These are phyloP conservation scores for Phoma sp. DNA, from an alignment of 2,329 filamentous ascomycete genomes.

Conservation along the genomic window DNA sequence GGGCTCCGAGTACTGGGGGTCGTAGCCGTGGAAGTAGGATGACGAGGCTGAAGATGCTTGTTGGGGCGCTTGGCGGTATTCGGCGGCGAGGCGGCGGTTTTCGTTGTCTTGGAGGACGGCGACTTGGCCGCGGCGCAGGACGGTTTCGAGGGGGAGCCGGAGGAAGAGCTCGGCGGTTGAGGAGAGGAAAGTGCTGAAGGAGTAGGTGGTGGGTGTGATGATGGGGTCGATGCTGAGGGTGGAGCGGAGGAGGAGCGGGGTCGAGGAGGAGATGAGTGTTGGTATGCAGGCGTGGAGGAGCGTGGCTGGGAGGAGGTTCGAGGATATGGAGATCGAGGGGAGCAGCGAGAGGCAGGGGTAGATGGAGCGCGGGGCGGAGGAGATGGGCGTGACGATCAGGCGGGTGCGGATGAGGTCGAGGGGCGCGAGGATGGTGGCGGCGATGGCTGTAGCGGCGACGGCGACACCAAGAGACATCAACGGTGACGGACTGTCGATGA, in stretches of 20 bases:
- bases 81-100: constrained; percentile 33
- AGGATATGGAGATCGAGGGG: constrained; percentile 71
- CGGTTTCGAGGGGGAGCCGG: constrained; percentile 89
- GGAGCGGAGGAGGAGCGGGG: constrained; percentile 84
- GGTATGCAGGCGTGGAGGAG: constrained; percentile 85
- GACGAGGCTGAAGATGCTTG: not conserved
- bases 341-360: constrained; percentile 78
- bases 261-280: constrained; percentile 79
- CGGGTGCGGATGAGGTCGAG: constrained; percentile 88
- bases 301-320: constrained; percentile 79
- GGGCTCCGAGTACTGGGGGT: constrained; percentile 8
- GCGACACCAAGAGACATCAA: constrained; percentile 79
- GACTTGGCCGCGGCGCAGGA: constrained; percentile 86
- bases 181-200: constrained; percentile 79
- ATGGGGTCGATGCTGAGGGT: constrained; percentile 83
- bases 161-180: constrained; percentile 82
- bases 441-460: constrained; percentile 68
- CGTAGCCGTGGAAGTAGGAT: constrained; percentile 7
- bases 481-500: constrained; percentile 81
- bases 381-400: constrained; percentile 83
- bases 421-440: constrained; percentile 82
- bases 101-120: constrained; percentile 59
- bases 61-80: constrained; percentile 32
- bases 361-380: constrained; percentile 76
- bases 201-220: constrained; percentile 80